Percentiles rank a stretch among this genome's conserved stretches.
phyloP scores from a whole-genome alignment of 1,284 basidiomycete species.

The Heterobasidion irregulare region DNA sequence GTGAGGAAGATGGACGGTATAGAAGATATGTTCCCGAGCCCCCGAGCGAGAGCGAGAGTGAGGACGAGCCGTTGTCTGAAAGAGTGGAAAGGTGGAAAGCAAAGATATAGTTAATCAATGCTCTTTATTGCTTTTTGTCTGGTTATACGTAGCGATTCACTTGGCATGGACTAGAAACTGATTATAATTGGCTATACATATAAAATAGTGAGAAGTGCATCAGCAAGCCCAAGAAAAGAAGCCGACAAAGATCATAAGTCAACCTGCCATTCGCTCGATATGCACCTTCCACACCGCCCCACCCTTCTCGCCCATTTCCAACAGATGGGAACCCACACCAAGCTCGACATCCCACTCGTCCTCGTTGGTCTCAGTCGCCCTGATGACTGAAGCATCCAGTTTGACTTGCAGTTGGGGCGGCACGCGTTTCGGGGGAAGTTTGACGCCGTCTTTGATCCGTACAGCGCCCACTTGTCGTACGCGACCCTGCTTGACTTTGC shows the following conservation, averaged over 20 bases:
- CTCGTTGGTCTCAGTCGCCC: slow-evolving; percentile 25
- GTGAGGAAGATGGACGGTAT: slow-evolving; percentile 48
- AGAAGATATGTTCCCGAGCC: slow-evolving; percentile 52
- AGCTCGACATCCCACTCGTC: slow-evolving; percentile 48
- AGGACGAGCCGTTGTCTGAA: slow-evolving; percentile 20
- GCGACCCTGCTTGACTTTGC: background rate
- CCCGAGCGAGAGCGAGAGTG: slow-evolving; percentile 20
- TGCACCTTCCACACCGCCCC: slow-evolving; percentile 62
- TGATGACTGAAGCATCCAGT: slow-evolving; percentile 23
- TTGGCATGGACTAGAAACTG: background rate
- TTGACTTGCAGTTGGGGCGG: slow-evolving; percentile 18
- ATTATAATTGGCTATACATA: background rate
- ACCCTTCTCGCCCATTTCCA: slow-evolving; percentile 66
- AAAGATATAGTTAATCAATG: too few relatives aligned
- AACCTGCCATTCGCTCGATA: slow-evolving; percentile 32
- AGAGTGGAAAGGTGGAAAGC: slow-evolving; percentile 14
- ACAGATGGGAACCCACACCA: slow-evolving; percentile 40
- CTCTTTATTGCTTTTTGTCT: too few relatives aligned
- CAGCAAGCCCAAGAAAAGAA: background rate
- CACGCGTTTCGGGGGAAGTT: slow-evolving; percentile 14
- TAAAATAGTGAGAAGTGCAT: background rate
- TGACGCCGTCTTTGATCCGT: slow-evolving; percentile 19
- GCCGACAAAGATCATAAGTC: background rate
- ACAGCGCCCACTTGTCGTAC: slow-evolving; percentile 9
- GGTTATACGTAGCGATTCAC: background rate